Evolutionary conservation across 306 rosid genomes (phyloP), one percentile per base, ranked within the genome.

Genomic region (Sicyos edulis): DNA sequence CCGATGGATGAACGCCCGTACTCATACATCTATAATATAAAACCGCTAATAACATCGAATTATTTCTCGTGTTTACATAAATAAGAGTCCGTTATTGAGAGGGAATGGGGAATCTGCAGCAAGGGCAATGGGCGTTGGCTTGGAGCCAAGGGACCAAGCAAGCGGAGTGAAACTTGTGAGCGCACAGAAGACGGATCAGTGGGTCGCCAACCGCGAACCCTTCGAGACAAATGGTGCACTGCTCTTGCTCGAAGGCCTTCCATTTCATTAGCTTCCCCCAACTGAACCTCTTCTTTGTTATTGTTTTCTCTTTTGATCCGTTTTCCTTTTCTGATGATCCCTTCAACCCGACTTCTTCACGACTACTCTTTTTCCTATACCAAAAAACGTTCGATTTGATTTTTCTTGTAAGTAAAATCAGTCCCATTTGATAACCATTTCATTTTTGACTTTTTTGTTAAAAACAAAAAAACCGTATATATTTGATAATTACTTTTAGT

Each of bases 121-220:
- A 93, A 70, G 98, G 98, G 83, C 98, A 93, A 32, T 86, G 82
- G 7, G 84, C 75, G 60, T 87, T 88, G 64, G 79, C 81, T 65
- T 82, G 80, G 5, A 93, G 83, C 98, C 97, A 93, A 59, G 98
- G 98, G 37, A 82, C 82, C 78, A 93, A 76, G 63, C 98, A 93
- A 5, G 53, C 74, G 44, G 80, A 83, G 60, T 93, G 98, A 81
- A 93, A 93, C 81, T 78, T 86, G 53, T 91, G 96, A 0, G 93
- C 89, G 71, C 97, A 91, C 24, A 86, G 97, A 42, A 89, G 85
- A 76, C 79, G 85, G 56, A 82, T 76, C 76, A 89, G 68, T 5
- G 77, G 77, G 80, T 91, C 88, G 55, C 84, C 82, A 26, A 54
- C 77, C 70, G 70, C 79, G 70, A 88, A 82, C 81, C 71, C 53